phyloP scores from a whole-genome alignment of 495 filamentous ascomycete genomes.

The Tetracladium marchalianum region DNA sequence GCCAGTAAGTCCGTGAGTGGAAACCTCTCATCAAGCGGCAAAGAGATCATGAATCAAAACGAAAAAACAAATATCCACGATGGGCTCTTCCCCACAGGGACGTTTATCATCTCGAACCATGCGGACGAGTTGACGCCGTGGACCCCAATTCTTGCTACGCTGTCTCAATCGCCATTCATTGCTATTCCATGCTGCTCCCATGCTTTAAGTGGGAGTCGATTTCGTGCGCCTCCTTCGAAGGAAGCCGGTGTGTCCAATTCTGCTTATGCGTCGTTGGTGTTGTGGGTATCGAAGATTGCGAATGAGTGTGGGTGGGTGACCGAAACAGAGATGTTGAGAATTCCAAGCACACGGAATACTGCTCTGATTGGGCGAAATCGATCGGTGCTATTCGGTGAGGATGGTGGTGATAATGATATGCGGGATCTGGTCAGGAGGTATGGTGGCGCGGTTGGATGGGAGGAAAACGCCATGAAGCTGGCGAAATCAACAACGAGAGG shows the following conservation, averaged over 20 bases:
- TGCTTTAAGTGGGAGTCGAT: slow-evolving; percentile 62
- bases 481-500: slow-evolving; percentile 28
- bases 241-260: slow-evolving; percentile 24
- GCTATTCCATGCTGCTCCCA: slow-evolving; percentile 94
- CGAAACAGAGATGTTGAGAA: slow-evolving; percentile 71
- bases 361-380: slow-evolving; percentile 58
- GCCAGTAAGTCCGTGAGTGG: too few relatives aligned
- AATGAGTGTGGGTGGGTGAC: slow-evolving; percentile 61
- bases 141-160: slow-evolving; percentile 80
- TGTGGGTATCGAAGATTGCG: slow-evolving; percentile 58
- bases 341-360: slow-evolving; percentile 83
- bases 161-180: slow-evolving; percentile 70
- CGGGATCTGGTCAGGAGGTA: slow-evolving; percentile 27
- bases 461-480: slow-evolving; percentile 42
- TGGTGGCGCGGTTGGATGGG: slow-evolving; percentile 46
- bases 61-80: slow-evolving; percentile 40
- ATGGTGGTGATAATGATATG: slow-evolving; percentile 20
- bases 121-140: slow-evolving; percentile 92
- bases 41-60: slow-evolving; percentile 10
- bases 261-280: slow-evolving; percentile 65
- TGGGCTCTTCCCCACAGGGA: slow-evolving; percentile 61
- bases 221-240: slow-evolving; percentile 49
- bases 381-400: slow-evolving; percentile 14
- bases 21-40: not conserved
- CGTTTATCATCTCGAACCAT: slow-evolving; percentile 94